Conservation (phyloP, 1,139 yeast genomes). For the Diutina ranongensis region DNA sequence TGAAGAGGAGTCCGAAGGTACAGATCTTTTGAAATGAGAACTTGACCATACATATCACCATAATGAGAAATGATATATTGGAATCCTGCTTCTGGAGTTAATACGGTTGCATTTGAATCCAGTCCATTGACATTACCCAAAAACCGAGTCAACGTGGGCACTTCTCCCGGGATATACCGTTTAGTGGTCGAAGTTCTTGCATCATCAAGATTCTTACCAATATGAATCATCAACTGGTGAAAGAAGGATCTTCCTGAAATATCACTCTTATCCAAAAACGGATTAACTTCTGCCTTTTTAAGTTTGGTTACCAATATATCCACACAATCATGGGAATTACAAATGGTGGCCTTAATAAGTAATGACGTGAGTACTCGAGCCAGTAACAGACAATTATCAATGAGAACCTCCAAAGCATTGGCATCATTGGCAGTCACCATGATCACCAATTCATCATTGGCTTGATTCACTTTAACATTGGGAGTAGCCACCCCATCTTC, state of each 20-base stretch:
- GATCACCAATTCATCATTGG: neutral
- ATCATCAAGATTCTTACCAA: slow-evolving; percentile 39
- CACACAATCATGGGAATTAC: slow-evolving; percentile 41
- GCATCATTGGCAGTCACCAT: neutral
- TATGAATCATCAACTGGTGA: slow-evolving; percentile 68
- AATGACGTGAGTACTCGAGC: slow-evolving; percentile 14
- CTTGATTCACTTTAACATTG: neutral
- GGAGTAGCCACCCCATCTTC: neutral
- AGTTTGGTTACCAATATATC: slow-evolving; percentile 31
- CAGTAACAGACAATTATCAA: neutral
- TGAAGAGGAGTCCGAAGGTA: slow-evolving; percentile 81
- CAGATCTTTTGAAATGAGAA: slow-evolving; percentile 56
- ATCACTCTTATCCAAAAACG: slow-evolving; percentile 48
- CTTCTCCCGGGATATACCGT: slow-evolving; percentile 23
- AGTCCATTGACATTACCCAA: slow-evolving; percentile 38
- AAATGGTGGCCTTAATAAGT: slow-evolving; percentile 52
- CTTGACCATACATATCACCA: slow-evolving; percentile 36
- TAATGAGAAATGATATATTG: slow-evolving; percentile 41
- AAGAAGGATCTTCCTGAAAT: slow-evolving; percentile 75
- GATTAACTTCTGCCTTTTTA: slow-evolving; percentile 6
- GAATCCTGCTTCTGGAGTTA: slow-evolving; percentile 15
- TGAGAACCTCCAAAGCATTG: neutral
- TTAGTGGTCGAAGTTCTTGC: too few species aligned
- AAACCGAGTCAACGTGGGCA: slow-evolving; percentile 20
- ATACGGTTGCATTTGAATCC: slow-evolving; percentile 35